Conservation (phyloP, 2,329 filamentous ascomycete species). For the Colletotrichum noveboracense region DNA sequence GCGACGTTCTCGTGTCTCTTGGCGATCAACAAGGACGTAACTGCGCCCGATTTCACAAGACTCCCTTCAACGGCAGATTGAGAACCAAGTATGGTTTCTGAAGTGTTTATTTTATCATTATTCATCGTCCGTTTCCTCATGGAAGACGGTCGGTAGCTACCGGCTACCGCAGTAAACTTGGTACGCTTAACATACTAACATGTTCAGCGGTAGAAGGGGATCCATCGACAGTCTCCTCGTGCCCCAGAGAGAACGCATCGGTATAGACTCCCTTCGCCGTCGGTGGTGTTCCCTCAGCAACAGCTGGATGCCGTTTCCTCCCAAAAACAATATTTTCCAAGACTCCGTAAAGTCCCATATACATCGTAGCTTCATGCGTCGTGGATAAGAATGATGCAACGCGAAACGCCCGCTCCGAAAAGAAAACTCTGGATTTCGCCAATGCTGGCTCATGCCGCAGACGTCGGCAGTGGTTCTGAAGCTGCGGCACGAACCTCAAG, state of each 20-base stretch:
- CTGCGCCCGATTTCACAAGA: background rate
- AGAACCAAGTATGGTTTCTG: background rate
- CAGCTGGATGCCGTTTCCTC: background rate
- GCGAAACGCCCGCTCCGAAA: constrained; percentile 14
- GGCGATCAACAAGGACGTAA: background rate
- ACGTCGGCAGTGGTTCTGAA: constrained; percentile 23
- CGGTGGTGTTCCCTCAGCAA: background rate
- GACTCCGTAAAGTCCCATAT: background rate
- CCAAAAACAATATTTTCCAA: background rate
- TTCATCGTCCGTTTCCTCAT: background rate
- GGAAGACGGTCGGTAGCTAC: background rate
- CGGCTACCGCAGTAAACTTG: background rate
- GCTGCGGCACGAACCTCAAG: constrained; percentile 55
- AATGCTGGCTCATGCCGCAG: background rate
- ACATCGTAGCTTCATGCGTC: constrained; percentile 10
- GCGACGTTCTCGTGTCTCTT: background rate
- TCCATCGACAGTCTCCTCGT: background rate
- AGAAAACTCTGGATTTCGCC: background rate
- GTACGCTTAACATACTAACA: background rate
- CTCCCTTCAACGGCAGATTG: background rate
- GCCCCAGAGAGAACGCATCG: background rate
- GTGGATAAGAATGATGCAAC: background rate
- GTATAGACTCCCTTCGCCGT: background rate
- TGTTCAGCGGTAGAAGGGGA: background rate
- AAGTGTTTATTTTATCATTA: background rate